Percentiles rank a stretch among this genome's conserved stretches.
Conservation (phyloP, 2,329 filamentous ascomycete genomes). For the Ceratocystis destructans region DNA sequence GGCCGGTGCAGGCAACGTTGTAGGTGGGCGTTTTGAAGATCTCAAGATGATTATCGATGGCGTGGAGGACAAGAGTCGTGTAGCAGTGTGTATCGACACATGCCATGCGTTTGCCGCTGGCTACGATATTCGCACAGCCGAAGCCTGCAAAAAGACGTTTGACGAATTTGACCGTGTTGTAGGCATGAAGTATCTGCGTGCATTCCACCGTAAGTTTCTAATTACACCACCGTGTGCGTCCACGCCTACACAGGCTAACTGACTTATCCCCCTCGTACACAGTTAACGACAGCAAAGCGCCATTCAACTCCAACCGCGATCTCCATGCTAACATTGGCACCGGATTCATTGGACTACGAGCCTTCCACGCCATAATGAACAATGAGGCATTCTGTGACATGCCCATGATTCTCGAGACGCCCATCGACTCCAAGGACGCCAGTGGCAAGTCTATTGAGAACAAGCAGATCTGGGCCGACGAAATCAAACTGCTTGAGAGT, state of each 20-base stretch:
- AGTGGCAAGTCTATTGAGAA: constrained; percentile 61
- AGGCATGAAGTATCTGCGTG: constrained; percentile 65
- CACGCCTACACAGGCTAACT: background rate
- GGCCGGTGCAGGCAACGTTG: constrained; percentile 77
- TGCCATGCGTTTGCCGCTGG: constrained; percentile 93
- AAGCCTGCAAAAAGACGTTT: constrained; percentile 60
- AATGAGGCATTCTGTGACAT: constrained; percentile 58
- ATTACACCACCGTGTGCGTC: background rate
- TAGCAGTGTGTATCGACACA: constrained; percentile 92
- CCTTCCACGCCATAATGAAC: constrained; percentile 88
- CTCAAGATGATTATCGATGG: constrained; percentile 68
- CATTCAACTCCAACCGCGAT: constrained; percentile 67
- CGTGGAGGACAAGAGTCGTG: constrained; percentile 65
- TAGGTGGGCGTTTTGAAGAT: constrained; percentile 77
- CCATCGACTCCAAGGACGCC: constrained; percentile 57
- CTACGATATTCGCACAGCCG: constrained; percentile 69
- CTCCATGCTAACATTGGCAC: constrained; percentile 94
- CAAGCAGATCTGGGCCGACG: constrained; percentile 72
- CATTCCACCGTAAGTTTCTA: constrained; percentile 48
- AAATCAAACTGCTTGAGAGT: constrained; percentile 88
- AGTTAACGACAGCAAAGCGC: constrained; percentile 92
- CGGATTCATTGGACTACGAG: constrained; percentile 76
- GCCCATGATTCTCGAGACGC: constrained; percentile 94
- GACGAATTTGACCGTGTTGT: constrained; percentile 63
- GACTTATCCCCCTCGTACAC: background rate